A percentile compares a stretch with the other conserved stretches of the same genome.
Conservation (phyloP, 1,284 basidiomycete species). For the Inonotus obliquus region DNA sequence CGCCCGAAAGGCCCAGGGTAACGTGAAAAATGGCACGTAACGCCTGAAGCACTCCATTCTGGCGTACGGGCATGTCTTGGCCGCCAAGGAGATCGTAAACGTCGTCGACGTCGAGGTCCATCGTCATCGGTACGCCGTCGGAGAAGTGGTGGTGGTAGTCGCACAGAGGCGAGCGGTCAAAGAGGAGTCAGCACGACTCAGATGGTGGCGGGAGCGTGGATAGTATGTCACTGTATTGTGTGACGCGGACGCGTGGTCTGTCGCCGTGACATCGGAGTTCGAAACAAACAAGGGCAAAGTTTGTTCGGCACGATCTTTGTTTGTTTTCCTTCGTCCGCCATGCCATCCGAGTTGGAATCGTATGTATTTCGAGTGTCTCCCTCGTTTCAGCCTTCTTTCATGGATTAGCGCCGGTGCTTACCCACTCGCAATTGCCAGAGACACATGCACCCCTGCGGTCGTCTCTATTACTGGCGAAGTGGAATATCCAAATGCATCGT, state of each 20-base stretch:
- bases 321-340: not conserved
- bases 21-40: not conserved
- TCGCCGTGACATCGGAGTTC: not conserved
- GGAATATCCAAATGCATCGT: conserved; percentile 28
- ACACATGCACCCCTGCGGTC: conserved; percentile 29
- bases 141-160: not conserved
- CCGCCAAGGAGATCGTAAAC: conserved; percentile 16
- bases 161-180: not conserved
- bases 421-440: conserved; percentile 32
- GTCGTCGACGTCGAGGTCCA: conserved; percentile 13
- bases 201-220: not conserved
- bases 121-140: not conserved
- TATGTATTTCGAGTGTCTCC: not conserved
- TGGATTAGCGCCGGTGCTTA: not conserved
- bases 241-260: not conserved
- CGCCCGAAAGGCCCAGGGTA: not conserved
- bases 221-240: not conserved
- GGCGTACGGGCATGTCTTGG: conserved; percentile 16
- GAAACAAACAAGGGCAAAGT: not conserved
- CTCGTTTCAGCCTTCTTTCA: not conserved
- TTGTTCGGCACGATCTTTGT: not conserved
- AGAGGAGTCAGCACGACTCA: no score
- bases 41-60: not conserved
- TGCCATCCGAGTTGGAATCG: not conserved
- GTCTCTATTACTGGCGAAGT: conserved; percentile 32